Evolutionary conservation across 768 basidiomycete genomes (phyloP).

Genomic region (Tricholoma sp.): DNA sequence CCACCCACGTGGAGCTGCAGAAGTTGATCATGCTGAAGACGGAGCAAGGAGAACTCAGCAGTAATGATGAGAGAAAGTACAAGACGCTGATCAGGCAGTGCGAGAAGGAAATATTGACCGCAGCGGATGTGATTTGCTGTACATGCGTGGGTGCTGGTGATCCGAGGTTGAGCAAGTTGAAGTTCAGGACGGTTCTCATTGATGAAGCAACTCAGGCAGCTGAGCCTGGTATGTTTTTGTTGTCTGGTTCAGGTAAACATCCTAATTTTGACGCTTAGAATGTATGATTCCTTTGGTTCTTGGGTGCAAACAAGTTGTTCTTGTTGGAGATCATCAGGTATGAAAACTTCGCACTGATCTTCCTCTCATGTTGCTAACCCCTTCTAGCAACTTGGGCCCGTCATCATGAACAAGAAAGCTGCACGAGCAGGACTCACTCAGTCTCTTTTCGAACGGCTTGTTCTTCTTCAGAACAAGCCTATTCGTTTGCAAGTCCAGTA

Average conservation of each 20-base stretch:
- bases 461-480: conserved; percentile 90
- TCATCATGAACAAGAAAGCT: conserved; percentile 99
- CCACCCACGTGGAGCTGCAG: conserved; percentile 93
- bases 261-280: conserved; percentile 46
- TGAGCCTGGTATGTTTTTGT: conserved; percentile 70
- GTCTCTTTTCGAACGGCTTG: conserved; percentile 96
- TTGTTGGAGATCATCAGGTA: conserved; percentile 90
- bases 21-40: conserved; percentile 98
- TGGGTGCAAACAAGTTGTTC: conserved; percentile 97
- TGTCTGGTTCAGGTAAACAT: background rate
- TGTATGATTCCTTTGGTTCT: conserved; percentile 99
- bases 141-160: conserved; percentile 98
- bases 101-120: conserved; percentile 94
- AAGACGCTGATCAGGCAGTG: conserved; percentile 92
- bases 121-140: conserved; percentile 97
- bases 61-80: conserved; percentile 96
- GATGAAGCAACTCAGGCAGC: conserved; percentile 99
- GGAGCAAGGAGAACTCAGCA: conserved; percentile 95
- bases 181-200: conserved; percentile 97
- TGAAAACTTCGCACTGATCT: conserved; percentile 12
- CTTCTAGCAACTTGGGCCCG: conserved; percentile 86
- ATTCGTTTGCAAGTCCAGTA: conserved; percentile 99
- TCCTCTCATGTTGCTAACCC: background rate
- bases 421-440: conserved; percentile 98
- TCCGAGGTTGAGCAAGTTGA: conserved; percentile 92